A percentile compares a stretch with the other conserved stretches of the same genome.
Evolutionary conservation across 2,329 filamentous ascomycete species (phyloP).

Genomic region (Phyllosticta ampelicida): DNA sequence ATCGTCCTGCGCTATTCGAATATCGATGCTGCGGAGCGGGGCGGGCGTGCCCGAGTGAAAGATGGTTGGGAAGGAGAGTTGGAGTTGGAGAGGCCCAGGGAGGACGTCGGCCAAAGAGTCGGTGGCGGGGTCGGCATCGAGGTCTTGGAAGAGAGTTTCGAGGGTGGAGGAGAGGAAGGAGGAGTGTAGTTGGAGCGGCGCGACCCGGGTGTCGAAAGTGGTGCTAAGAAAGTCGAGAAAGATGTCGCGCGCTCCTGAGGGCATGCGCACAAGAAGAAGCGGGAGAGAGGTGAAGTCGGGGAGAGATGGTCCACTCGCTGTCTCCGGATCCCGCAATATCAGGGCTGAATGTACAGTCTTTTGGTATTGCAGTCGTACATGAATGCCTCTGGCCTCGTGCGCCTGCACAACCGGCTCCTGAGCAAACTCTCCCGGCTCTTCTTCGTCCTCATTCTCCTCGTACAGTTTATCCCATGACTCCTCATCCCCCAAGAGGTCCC

Average conservation of each 20-base stretch:
- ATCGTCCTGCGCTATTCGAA: slow-evolving; percentile 33
- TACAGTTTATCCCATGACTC: slow-evolving; percentile 29
- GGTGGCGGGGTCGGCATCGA: slow-evolving; percentile 28
- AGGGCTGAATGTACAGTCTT: slow-evolving; percentile 39
- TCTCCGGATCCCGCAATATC: slow-evolving; percentile 32
- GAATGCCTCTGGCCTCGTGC: slow-evolving; percentile 32
- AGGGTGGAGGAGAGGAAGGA: slow-evolving; percentile 35
- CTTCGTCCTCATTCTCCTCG: slow-evolving; percentile 22
- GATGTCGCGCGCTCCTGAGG: slow-evolving; percentile 37
- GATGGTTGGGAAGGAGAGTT: slow-evolving; percentile 20
- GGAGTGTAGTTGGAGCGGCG: slow-evolving; percentile 34
- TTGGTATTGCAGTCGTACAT: slow-evolving; percentile 41
- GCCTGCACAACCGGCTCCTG: slow-evolving; percentile 11
- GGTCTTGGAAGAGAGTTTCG: slow-evolving; percentile 48
- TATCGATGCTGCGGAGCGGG: slow-evolving; percentile 32
- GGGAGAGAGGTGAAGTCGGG: slow-evolving; percentile 38
- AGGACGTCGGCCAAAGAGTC: slow-evolving; percentile 23
- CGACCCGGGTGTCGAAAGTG: slow-evolving; percentile 41
- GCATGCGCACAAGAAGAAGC: slow-evolving; percentile 41
- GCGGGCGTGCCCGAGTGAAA: slow-evolving; percentile 16
- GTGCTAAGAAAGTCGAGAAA: slow-evolving; percentile 39
- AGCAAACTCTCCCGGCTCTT: slow-evolving; percentile 17
- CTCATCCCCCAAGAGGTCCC: slow-evolving; percentile 34
- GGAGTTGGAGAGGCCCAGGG: slow-evolving; percentile 22
- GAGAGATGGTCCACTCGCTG: not conserved